Percentiles rank a stretch among this genome's conserved stretches.
phyloP scores from a whole-genome alignment of 805 yeast species.

The Sungouiella blattae region DNA sequence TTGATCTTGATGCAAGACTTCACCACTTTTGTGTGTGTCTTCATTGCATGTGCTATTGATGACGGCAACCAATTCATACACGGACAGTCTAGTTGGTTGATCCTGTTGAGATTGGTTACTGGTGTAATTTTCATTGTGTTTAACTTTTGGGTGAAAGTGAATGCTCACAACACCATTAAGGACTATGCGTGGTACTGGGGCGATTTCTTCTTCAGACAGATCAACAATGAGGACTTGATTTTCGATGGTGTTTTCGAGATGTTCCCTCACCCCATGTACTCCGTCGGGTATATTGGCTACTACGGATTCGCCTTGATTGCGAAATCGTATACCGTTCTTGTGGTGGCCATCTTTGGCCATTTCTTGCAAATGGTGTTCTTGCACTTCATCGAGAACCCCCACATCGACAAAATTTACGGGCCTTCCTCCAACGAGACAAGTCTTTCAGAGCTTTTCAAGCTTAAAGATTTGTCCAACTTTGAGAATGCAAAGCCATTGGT shows the following conservation, averaged over 20 bases:
- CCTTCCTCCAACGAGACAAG: constrained; percentile 43
- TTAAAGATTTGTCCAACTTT: constrained; percentile 45
- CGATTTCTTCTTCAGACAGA: constrained; percentile 78
- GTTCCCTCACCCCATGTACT: constrained; percentile 92
- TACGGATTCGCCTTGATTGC: constrained; percentile 79
- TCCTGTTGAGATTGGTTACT: constrained; percentile 48
- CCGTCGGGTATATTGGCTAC: constrained; percentile 84
- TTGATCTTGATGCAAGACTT: constrained; percentile 83
- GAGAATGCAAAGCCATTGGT: constrained; percentile 50
- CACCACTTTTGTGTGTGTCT: constrained; percentile 66
- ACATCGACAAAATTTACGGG: constrained; percentile 73
- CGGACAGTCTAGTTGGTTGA: constrained; percentile 41
- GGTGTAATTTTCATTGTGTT: constrained; percentile 65
- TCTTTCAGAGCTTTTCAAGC: constrained; percentile 36
- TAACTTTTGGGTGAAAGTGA: constrained; percentile 80
- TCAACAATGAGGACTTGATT: constrained; percentile 58
- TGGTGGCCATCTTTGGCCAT: constrained; percentile 72
- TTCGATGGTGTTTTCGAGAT: constrained; percentile 88
- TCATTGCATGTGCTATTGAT: constrained; percentile 44
- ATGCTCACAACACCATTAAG: constrained; percentile 84
- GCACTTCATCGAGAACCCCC: constrained; percentile 78
- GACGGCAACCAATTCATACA: constrained; percentile 34
- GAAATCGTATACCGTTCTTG: constrained; percentile 65
- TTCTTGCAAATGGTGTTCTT: constrained; percentile 71
- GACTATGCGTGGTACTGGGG: constrained; percentile 97